phyloP scores from a whole-genome alignment of 768 basidiomycete species.

The Lactarius psammicola region DNA sequence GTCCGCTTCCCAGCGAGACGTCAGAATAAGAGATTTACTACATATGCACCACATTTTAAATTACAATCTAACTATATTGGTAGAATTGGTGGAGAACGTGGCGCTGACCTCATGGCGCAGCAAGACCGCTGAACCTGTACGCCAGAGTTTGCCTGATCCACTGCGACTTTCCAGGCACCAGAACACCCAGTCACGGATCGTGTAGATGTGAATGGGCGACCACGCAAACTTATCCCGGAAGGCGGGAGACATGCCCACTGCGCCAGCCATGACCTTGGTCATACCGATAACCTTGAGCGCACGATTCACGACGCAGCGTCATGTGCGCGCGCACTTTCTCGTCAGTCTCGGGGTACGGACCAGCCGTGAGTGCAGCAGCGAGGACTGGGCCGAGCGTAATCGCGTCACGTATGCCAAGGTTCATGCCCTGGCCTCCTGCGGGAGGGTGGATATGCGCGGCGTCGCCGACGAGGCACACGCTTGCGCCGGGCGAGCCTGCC shows the following conservation, averaged over 20 bases:
- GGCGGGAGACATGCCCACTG: slow-evolving; percentile 33
- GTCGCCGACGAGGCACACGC: slow-evolving; percentile 41
- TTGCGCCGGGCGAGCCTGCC: slow-evolving; percentile 24
- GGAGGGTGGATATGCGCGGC: slow-evolving; percentile 57
- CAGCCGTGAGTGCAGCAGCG: slow-evolving; percentile 36
- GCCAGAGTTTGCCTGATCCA: slow-evolving; percentile 31
- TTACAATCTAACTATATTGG: background rate
- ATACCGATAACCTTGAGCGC: slow-evolving; percentile 45
- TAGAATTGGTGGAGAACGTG: background rate
- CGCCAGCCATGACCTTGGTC: slow-evolving; percentile 38
- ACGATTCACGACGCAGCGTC: slow-evolving; percentile 37
- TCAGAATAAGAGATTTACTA: background rate
- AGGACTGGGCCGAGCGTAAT: slow-evolving; percentile 46
- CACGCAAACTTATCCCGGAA: slow-evolving; percentile 33
- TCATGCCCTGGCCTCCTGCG: slow-evolving; percentile 57
- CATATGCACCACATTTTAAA: background rate
- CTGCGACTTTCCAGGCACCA: slow-evolving; percentile 29
- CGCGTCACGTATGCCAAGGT: slow-evolving; percentile 56
- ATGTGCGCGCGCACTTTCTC: slow-evolving; percentile 39
- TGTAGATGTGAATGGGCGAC: slow-evolving; percentile 21
- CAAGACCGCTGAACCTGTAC: slow-evolving; percentile 36
- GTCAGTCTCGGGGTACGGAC: slow-evolving; percentile 33
- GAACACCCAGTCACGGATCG: slow-evolving; percentile 33
- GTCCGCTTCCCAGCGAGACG: background rate
- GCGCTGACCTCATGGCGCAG: slow-evolving; percentile 21